Percentiles rank a stretch among this genome's conserved stretches.
Conservation (phyloP, 1,139 yeast species). For the Diutina catenulata region DNA sequence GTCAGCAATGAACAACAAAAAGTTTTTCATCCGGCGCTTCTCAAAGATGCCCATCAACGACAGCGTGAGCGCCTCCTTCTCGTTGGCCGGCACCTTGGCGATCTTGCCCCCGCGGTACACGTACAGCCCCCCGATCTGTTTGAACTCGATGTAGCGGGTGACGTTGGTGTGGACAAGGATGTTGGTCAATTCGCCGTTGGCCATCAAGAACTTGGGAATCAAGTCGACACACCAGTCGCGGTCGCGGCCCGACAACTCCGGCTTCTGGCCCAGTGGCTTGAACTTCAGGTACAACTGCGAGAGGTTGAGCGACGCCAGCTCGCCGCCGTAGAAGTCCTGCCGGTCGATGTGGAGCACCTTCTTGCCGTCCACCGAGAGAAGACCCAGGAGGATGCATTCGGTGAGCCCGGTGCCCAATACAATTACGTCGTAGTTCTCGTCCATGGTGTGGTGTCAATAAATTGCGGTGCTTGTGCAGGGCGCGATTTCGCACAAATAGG, state of each 20-base stretch:
- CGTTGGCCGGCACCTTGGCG: slow-evolving; percentile 91
- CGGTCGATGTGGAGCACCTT: slow-evolving; percentile 94
- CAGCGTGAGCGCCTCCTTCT: slow-evolving; percentile 81
- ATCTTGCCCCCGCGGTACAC: slow-evolving; percentile 86
- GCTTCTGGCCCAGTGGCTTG: slow-evolving; percentile 57
- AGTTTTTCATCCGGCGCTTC: slow-evolving; percentile 88
- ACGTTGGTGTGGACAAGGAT: slow-evolving; percentile 93
- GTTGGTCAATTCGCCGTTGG: slow-evolving; percentile 94
- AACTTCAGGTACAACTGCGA: slow-evolving; percentile 57
- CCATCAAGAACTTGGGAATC: slow-evolving; percentile 95
- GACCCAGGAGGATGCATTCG: slow-evolving; percentile 90
- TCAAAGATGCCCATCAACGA: slow-evolving; percentile 95
- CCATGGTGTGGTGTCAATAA: slow-evolving; percentile 36
- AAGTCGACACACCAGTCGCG: slow-evolving; percentile 97
- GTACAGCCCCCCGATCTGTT: slow-evolving; percentile 89
- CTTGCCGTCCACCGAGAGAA: slow-evolving; percentile 91
- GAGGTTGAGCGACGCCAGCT: slow-evolving; percentile 54
- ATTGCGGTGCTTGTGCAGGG: too few relatives aligned
- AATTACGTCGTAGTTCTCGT: slow-evolving; percentile 90
- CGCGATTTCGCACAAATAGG: too few relatives aligned
- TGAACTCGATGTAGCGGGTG: slow-evolving; percentile 89
- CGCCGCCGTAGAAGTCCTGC: slow-evolving; percentile 93
- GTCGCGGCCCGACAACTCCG: slow-evolving; percentile 76
- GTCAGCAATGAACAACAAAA: slow-evolving; percentile 75
- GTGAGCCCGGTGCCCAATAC: slow-evolving; percentile 78